Conservation (phyloP, 139 green algal genomes). For the Chlamydomonas schloesseri region DNA sequence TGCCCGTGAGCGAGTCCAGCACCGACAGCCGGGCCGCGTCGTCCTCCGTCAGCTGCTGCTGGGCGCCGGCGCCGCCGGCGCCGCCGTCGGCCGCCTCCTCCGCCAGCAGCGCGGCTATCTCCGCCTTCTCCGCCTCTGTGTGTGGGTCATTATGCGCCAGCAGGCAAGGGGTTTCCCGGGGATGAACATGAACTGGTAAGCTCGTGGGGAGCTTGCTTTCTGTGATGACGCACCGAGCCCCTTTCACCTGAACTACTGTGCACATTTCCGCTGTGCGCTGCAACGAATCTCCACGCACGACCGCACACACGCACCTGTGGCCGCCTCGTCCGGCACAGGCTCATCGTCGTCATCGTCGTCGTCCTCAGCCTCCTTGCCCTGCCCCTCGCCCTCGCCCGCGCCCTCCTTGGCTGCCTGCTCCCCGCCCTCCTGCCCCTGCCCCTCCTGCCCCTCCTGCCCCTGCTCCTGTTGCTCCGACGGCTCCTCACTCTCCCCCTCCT, state of each 20-base stretch:
- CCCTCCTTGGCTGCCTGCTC: neutral
- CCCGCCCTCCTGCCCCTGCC: conserved; percentile 6
- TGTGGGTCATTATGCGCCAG: too few relatives aligned
- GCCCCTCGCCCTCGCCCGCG: conserved; percentile 11
- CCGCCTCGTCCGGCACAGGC: neutral
- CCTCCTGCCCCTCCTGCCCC: neutral
- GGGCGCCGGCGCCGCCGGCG: too few relatives aligned
- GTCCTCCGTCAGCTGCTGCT: conserved; percentile 53
- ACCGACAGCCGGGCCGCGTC: conserved; percentile 62
- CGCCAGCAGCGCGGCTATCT: conserved; percentile 70
- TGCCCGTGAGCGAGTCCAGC: conserved; percentile 82
- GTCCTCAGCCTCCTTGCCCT: conserved; percentile 1
- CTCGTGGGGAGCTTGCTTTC: too few relatives aligned
- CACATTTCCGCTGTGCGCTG: too few relatives aligned
- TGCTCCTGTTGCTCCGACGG: neutral
- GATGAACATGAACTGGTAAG: too few relatives aligned
- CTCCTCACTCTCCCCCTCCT: neutral
- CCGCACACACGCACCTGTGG: neutral
- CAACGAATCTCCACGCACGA: too few relatives aligned
- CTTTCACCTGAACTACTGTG: too few relatives aligned
- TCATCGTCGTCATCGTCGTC: conserved; percentile 17
- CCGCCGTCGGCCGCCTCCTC: conserved; percentile 66
- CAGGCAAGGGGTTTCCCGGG: too few relatives aligned
- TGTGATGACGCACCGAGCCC: too few relatives aligned
- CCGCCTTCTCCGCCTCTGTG: conserved; percentile 36